phyloP scores from a whole-genome alignment of 805 yeast species.

The Zygoascus bituminiphila region DNA sequence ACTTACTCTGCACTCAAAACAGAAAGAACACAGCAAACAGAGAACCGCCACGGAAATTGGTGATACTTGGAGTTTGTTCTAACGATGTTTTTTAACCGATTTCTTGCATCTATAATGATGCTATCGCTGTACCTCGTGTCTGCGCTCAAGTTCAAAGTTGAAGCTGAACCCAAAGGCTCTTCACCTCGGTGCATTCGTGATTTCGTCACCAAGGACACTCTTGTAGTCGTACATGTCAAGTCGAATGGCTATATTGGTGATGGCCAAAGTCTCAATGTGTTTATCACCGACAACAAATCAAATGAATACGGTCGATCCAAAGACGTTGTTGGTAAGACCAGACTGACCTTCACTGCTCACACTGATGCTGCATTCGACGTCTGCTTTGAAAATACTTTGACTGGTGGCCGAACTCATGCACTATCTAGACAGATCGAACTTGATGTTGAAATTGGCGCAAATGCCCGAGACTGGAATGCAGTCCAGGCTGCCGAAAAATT shows the following conservation, averaged over 20 bases:
- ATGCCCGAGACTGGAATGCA: constrained; percentile 97
- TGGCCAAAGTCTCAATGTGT: constrained; percentile 70
- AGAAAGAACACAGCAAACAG: background rate
- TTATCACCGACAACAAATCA: constrained; percentile 58
- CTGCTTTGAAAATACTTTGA: constrained; percentile 66
- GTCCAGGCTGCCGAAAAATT: constrained; percentile 87
- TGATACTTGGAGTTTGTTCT: background rate
- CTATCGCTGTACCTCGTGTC: constrained; percentile 5
- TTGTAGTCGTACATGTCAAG: constrained; percentile 77
- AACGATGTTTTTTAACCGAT: background rate
- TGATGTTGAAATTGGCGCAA: constrained; percentile 91
- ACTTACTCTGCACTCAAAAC: background rate
- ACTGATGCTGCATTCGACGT: constrained; percentile 80
- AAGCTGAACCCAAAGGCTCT: constrained; percentile 23
- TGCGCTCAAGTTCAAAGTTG: constrained; percentile 28
- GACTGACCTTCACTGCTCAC: constrained; percentile 79
- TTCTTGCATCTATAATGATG: background rate
- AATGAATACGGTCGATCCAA: constrained; percentile 75
- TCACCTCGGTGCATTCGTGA: constrained; percentile 83
- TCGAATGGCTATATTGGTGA: constrained; percentile 74
- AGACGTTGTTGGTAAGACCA: constrained; percentile 63
- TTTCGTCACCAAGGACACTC: constrained; percentile 73
- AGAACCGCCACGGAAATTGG: background rate
- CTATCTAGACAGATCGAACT: constrained; percentile 68
- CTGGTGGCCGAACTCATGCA: constrained; percentile 25